Conservation (phyloP, 2,329 filamentous ascomycete species). For the Aspergillus ustus region DNA sequence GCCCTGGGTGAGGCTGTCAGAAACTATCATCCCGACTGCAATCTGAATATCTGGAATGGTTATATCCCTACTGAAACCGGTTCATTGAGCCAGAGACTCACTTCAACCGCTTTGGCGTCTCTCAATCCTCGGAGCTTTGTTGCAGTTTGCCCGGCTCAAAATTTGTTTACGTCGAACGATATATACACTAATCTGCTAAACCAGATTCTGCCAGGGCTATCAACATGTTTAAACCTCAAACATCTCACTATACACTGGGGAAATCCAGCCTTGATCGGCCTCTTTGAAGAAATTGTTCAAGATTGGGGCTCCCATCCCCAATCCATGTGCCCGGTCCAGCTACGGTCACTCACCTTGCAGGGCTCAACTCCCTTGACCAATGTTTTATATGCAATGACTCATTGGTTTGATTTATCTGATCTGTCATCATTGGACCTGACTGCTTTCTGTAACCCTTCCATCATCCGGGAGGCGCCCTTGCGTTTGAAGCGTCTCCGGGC, state of each 20-base stretch:
- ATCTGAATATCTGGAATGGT: not conserved
- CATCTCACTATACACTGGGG: not conserved
- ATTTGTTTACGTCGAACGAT: not conserved
- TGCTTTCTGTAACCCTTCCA: too few species aligned
- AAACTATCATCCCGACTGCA: not conserved
- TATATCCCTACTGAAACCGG: not conserved
- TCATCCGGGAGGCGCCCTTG: not conserved
- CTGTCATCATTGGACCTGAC: not conserved
- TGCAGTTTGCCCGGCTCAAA: not conserved
- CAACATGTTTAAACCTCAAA: not conserved
- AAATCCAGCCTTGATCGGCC: not conserved
- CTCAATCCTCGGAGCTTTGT: not conserved
- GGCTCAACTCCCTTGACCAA: not conserved
- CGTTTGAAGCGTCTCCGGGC: not conserved
- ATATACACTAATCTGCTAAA: not conserved
- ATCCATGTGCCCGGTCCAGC: not conserved
- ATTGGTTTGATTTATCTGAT: not conserved
- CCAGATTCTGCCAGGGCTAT: not conserved
- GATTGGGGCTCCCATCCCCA: not conserved
- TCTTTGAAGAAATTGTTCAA: not conserved
- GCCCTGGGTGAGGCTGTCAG: not conserved
- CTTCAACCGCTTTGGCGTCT: not conserved
- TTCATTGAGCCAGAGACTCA: not conserved
- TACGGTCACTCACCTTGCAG: not conserved
- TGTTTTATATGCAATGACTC: not conserved